Percentiles rank a stretch among this genome's conserved stretches.
phyloP scores from a whole-genome alignment of 1,139 yeast species.

The Debaryomycetaceae sp. region DNA sequence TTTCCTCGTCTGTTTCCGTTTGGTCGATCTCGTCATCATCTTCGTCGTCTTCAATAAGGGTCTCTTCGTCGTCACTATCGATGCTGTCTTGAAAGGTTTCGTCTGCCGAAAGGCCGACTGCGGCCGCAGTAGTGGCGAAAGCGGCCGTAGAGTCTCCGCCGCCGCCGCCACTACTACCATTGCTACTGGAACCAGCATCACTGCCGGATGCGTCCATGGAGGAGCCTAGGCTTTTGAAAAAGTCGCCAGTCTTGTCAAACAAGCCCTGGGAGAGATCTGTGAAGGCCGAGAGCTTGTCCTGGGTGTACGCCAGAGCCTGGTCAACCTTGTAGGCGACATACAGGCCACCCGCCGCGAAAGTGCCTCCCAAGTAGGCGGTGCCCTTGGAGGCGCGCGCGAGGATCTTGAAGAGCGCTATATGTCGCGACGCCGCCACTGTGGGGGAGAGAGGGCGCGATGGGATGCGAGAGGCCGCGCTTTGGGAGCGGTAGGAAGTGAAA shows the following conservation, averaged over 20 bases:
- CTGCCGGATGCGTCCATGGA: slow-evolving; percentile 5
- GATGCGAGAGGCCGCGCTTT: no score
- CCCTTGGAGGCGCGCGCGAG: slow-evolving; percentile 35
- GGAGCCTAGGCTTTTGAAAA: slow-evolving; percentile 17
- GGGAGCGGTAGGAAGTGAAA: no score
- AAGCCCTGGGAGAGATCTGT: slow-evolving; percentile 46
- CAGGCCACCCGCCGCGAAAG: slow-evolving; percentile 89
- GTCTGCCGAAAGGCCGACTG: slow-evolving; percentile 31
- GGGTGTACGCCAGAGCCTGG: slow-evolving; percentile 66
- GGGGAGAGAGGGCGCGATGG: background rate
- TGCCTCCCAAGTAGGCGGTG: slow-evolving; percentile 82
- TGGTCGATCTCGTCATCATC: slow-evolving; percentile 35
- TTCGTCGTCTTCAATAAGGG: slow-evolving; percentile 22
- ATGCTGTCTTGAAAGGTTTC: slow-evolving; percentile 8
- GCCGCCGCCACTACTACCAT: slow-evolving; percentile 8
- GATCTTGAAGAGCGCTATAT: slow-evolving; percentile 41
- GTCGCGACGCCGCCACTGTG: slow-evolving; percentile 2
- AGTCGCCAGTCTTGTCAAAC: slow-evolving; percentile 34
- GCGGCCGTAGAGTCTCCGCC: slow-evolving; percentile 30
- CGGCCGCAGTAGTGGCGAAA: slow-evolving; percentile 37
- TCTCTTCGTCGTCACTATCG: slow-evolving; percentile 21
- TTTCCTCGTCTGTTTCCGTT: slow-evolving; percentile 55
- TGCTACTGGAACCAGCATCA: slow-evolving; percentile 6
- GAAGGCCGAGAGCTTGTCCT: slow-evolving; percentile 50
- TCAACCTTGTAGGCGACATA: slow-evolving; percentile 86